Base-by-base conservation (phyloP, 805 yeast genomes). In the Tetrapisispora taiwanensis region DNA sequence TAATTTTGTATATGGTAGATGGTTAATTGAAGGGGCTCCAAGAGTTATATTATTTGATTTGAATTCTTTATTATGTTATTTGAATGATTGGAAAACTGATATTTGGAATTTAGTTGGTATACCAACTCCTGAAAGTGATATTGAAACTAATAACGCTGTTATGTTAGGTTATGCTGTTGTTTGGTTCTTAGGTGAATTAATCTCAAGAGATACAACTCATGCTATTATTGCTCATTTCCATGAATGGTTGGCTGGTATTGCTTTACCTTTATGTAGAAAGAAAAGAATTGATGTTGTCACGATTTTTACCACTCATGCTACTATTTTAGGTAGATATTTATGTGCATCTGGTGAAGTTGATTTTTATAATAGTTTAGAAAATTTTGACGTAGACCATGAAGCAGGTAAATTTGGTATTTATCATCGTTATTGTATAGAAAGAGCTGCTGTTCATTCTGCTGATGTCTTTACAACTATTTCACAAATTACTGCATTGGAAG, bases 1-100 rank as follows among this genome's bases (percentile, higher is more conserved):
- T 51, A 68, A 74, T 46, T 85, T 82, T 71, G 68, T 88, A 42
- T 89, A 90, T 58, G 97, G 97, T 39, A 75, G 97, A 47, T 90
- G 98, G 98, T 75, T 90, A 55, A 88, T 90, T 54, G 98, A 92
- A 62, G 97, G 97, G 17, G 95, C 97, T 0, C 98, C 98, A 19
- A 69, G 95, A 42, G 97, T 92, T 20, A 69, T 90, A 38, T 69
- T 90, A 39, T 92, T 92, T 55, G 97, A 90, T 61, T 72, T 87
- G 47, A 77, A 80, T 41, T 81, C 95, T 13, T 95, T 90, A 3
- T 56, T 67, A 44, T 68, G 69, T 31, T 75, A 74, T 60, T 70
- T 90, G 52, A 82, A 84, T 59, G 97, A 92, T 58, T 90, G 97
- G 98, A 90, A 88, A 65, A 66, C 86, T 1, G 97, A 90, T 62